Evolutionary conservation across 352 stramenopile genomes (phyloP), one percentile per base, ranked within the genome.

Genomic region (Phytopythium litorale): DNA sequence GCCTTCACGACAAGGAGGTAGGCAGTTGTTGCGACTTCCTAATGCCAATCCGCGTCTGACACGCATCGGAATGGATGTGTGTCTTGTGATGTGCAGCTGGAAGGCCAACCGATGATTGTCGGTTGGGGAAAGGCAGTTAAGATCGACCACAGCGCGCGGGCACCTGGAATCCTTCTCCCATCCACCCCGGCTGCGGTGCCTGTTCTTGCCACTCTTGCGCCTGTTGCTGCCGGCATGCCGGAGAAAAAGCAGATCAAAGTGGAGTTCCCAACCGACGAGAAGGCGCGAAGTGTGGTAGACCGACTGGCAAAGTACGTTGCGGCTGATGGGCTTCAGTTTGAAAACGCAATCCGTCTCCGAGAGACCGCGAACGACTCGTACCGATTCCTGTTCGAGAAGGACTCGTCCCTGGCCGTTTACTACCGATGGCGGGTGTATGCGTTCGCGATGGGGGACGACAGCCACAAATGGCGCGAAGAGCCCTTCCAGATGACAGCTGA

Each of bases 121-220:
- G 79, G 81, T 11, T 94, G 84, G 84, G 79, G 84, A 7, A 94
- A 94, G 73, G 82, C 80, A 18, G 81, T 94, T 48, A 88, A 86
- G 56, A 89, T 94, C 65, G 79, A 88, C 43, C 58, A 71, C 42
- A 75, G 65, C 5, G 49, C 42, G 15, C 53, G 56, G 25, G 46
- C 51, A 40, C 33, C 61, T 42, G 63, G 64, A 1, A 54, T 63
- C 16, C 32, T 61, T 19, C 61, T 66, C 35, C 45, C 60, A 40
- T 40, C 70, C 0, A 45, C 66, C 4, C 48, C 61, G 35, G 45
- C 65, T 16, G 45, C 55, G 16, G 49, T 57, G 40, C 16, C 66
- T 11, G 53, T 63, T 18, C 46, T 53, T 59, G 18, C 53, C 13
- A 55, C 55, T 15, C 19, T 64, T 32, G 1, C 23, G 2, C 21